These are phyloP conservation scores for Eimeria praecox DNA, from an alignment of 169 alveolate species.

Conservation along the genomic window DNA sequence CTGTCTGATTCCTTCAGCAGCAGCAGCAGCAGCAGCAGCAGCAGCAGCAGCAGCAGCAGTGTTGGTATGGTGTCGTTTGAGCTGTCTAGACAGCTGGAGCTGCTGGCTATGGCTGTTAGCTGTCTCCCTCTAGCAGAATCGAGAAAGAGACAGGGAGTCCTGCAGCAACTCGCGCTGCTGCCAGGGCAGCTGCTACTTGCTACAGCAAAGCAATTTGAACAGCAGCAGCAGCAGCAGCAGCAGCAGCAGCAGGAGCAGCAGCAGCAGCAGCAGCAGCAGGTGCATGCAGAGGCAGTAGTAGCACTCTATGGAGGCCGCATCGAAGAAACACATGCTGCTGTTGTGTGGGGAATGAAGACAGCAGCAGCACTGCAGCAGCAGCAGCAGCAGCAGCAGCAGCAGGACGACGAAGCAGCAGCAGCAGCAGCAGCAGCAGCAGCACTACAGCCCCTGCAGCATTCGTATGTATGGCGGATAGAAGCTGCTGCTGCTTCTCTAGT, in stretches of 20 bases:
- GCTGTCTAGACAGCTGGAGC: slow-evolving; percentile 65
- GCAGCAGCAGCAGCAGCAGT: slow-evolving; percentile 42
- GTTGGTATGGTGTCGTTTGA: slow-evolving; percentile 17
- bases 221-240: slow-evolving; percentile 67
- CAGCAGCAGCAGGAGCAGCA: slow-evolving; percentile 33
- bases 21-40: slow-evolving; percentile 44
- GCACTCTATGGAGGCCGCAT: slow-evolving; percentile 27
- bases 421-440: slow-evolving; percentile 53
- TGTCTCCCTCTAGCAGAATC: slow-evolving; percentile 33
- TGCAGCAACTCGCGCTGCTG: slow-evolving; percentile 56
- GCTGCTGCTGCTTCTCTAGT: slow-evolving; percentile 42
- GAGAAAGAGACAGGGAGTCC: background rate
- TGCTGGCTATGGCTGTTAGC: slow-evolving; percentile 65
- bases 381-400: slow-evolving; percentile 40
- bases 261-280: slow-evolving; percentile 54
- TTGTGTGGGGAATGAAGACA: slow-evolving; percentile 15
- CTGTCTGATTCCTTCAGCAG: slow-evolving; percentile 43
- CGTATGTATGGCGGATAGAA: slow-evolving; percentile 7
- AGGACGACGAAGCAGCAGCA: background rate
- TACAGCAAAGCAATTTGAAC: background rate
- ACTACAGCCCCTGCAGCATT: slow-evolving; percentile 20
- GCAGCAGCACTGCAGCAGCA: slow-evolving; percentile 34
- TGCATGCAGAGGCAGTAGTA: background rate
- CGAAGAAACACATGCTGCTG: slow-evolving; percentile 7
- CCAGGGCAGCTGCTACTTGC: background rate